Evolutionary conservation across 2,329 filamentous ascomycete genomes (phyloP).

Genomic region (Ophiocordyceps camponoti-leonardi): DNA sequence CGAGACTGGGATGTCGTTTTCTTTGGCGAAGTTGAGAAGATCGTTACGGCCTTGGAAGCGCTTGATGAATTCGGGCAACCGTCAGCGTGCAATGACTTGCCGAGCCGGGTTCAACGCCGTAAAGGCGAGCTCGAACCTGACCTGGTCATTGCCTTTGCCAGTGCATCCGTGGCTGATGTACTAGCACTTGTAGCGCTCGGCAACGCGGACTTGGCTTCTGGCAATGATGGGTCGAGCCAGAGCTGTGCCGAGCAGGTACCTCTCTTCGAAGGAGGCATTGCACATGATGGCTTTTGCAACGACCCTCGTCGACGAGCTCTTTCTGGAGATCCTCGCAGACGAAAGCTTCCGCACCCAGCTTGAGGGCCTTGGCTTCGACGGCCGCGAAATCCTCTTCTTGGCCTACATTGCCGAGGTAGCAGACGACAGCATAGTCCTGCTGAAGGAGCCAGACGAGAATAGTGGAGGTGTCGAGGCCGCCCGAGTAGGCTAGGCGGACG

Average conservation of each 20-base stretch:
- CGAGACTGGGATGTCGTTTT: slow-evolving; percentile 52
- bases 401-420: neutral
- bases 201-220: slow-evolving; percentile 23
- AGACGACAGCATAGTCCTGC: neutral
- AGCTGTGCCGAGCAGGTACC: slow-evolving; percentile 27
- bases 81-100: slow-evolving; percentile 57
- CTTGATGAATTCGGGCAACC: slow-evolving; percentile 30
- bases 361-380: neutral
- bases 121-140: slow-evolving; percentile 13
- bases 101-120: slow-evolving; percentile 37
- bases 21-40: slow-evolving; percentile 52
- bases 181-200: slow-evolving; percentile 19
- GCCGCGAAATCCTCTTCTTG: neutral
- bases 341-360: neutral
- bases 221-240: slow-evolving; percentile 52
- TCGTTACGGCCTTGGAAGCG: slow-evolving; percentile 41
- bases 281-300: slow-evolving; percentile 1
- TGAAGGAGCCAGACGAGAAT: neutral
- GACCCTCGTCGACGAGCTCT: neutral
- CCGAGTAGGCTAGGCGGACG: neutral
- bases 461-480: neutral
- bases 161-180: slow-evolving; percentile 36
- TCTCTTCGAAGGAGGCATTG: slow-evolving; percentile 45
- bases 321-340: neutral
- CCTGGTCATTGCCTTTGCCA: slow-evolving; percentile 31